Percentiles rank a stretch among this genome's conserved stretches.
These are phyloP conservation scores for Tardiomyces blankii DNA, from an alignment of 1,139 yeast species.

Conservation along the genomic window DNA sequence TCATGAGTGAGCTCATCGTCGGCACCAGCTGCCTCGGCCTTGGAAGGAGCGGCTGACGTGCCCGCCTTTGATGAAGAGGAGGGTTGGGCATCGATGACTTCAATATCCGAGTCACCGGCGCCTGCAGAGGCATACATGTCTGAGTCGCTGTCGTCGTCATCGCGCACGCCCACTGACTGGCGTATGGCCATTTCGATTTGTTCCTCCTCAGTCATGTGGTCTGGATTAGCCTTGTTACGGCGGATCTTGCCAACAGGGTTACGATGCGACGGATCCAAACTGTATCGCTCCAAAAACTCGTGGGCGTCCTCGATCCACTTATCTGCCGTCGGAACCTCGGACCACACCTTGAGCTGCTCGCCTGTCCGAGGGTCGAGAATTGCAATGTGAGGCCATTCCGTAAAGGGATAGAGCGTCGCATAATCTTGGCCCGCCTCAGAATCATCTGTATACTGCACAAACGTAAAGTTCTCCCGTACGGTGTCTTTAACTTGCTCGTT, in stretches of 20 bases:
- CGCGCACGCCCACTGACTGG: slow-evolving; percentile 39
- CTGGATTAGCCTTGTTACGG: slow-evolving; percentile 18
- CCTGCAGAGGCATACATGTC: slow-evolving; percentile 10
- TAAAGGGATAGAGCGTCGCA: slow-evolving; percentile 56
- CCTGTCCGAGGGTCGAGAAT: slow-evolving; percentile 94
- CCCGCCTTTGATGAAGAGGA: not conserved
- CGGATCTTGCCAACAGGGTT: slow-evolving; percentile 44
- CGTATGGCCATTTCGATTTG: slow-evolving; percentile 71
- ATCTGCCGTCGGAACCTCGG: slow-evolving; percentile 46
- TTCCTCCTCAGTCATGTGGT: slow-evolving; percentile 62
- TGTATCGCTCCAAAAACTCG: slow-evolving; percentile 43
- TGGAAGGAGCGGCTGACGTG: slow-evolving; percentile 3
- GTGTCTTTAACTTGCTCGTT: slow-evolving; percentile 50
- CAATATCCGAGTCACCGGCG: not conserved
- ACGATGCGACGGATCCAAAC: slow-evolving; percentile 40
- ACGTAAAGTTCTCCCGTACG: slow-evolving; percentile 55
- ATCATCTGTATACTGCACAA: slow-evolving; percentile 59
- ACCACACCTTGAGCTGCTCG: slow-evolving; percentile 72
- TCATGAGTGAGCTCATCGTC: slow-evolving; percentile 13
- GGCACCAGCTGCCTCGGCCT: too few species aligned
- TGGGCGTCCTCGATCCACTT: slow-evolving; percentile 42
- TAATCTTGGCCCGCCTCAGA: slow-evolving; percentile 66
- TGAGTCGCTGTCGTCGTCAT: slow-evolving; percentile 9
- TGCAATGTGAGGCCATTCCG: slow-evolving; percentile 78
- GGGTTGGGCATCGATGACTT: slow-evolving; percentile 1